phyloP scores from a whole-genome alignment of 768 basidiomycete genomes.

The Nidularia pulvinata region DNA sequence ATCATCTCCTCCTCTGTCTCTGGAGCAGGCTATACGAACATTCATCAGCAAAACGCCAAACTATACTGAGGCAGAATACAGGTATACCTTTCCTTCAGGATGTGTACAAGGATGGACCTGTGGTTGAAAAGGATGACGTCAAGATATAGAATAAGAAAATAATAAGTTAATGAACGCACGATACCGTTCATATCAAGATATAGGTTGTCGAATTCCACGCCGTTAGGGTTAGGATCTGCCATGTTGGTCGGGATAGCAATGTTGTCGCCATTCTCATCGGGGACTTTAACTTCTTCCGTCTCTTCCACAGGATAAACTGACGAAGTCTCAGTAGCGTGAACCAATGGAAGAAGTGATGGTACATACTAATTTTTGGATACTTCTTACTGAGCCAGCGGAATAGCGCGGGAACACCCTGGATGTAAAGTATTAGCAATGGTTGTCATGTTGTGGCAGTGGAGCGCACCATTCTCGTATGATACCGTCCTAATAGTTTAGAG shows the following conservation, averaged over 20 bases:
- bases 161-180: conserved; percentile 44
- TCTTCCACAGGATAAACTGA: conserved; percentile 80
- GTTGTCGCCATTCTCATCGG: conserved; percentile 64
- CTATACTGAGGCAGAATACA: conserved; percentile 2
- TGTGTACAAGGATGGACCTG: conserved; percentile 99
- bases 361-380: conserved; percentile 94
- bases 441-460: too few relatives aligned
- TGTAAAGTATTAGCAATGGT: not conserved
- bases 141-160: not conserved
- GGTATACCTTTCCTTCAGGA: conserved; percentile 87
- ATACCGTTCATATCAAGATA: conserved; percentile 99
- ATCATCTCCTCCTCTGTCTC: conserved; percentile 99
- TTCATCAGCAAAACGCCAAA: not conserved
- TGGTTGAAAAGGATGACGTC: not conserved
- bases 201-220: conserved; percentile 91
- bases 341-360: not conserved
- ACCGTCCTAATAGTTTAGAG: too few relatives aligned
- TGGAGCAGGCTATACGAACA: conserved; percentile 74
- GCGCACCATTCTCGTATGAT: too few relatives aligned
- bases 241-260: conserved; percentile 81
- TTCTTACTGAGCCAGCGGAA: conserved; percentile 99
- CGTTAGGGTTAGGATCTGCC: conserved; percentile 88
- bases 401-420: conserved; percentile 94
- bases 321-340: too few relatives aligned
- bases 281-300: conserved; percentile 76